Evolutionary conservation across 2,329 filamentous ascomycete species (phyloP).

Genomic region (Trichoderma atrobrunneum): DNA sequence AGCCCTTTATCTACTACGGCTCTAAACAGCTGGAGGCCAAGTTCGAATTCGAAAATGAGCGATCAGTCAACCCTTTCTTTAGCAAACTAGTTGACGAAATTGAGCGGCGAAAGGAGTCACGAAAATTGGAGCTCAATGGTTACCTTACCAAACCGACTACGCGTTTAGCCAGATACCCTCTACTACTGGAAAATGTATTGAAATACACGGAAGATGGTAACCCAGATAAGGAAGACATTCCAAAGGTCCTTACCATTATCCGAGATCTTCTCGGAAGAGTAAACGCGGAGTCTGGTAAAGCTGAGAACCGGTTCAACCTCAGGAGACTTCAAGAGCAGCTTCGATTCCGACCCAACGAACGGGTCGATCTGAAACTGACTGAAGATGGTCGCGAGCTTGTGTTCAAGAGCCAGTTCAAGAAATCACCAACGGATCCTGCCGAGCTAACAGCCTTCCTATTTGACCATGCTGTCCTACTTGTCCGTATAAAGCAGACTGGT

Average conservation of each 20-base stretch:
- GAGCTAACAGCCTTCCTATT: constrained; percentile 96
- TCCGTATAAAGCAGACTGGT: constrained; percentile 85
- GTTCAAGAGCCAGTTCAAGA: constrained; percentile 93
- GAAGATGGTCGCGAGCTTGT: constrained; percentile 91
- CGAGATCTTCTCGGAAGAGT: constrained; percentile 83
- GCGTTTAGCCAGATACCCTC: constrained; percentile 85
- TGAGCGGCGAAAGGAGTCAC: constrained; percentile 90
- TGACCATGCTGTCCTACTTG: constrained; percentile 90
- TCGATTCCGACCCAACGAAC: constrained; percentile 84
- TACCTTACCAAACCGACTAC: constrained; percentile 98
- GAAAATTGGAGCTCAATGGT: constrained; percentile 94
- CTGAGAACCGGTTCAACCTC: constrained; percentile 95
- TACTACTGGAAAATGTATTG: constrained; percentile 84
- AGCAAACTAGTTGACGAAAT: constrained; percentile 93
- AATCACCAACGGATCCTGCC: constrained; percentile 78
- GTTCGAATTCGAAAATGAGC: constrained; percentile 97
- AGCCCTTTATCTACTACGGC: constrained; percentile 94
- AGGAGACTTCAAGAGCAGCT: constrained; percentile 88
- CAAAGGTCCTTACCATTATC: constrained; percentile 82
- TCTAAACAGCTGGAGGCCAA: constrained; percentile 95
- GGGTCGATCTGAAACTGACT: constrained; percentile 89
- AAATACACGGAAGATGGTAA: constrained; percentile 90
- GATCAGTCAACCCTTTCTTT: constrained; percentile 79
- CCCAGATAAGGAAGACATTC: constrained; percentile 87
- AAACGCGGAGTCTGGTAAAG: constrained; percentile 93